phyloP scores from a whole-genome alignment of 1,284 basidiomycete genomes.

The Apiotrichum siamense region DNA sequence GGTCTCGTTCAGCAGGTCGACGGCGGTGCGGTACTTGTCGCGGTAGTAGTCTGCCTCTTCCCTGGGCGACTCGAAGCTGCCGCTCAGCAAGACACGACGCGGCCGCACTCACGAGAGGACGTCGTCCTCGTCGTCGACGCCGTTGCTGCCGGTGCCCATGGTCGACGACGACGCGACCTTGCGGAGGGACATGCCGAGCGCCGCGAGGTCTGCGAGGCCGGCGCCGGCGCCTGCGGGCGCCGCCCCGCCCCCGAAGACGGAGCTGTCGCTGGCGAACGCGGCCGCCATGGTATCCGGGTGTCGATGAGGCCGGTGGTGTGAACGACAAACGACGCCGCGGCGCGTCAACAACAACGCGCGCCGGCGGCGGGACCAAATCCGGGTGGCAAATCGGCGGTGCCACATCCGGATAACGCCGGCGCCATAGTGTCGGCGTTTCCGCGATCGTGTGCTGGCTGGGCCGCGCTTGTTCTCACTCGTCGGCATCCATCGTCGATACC shows the following conservation, averaged over 20 bases:
- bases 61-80: constrained; percentile 43
- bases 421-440: background rate
- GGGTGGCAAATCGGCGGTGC: background rate
- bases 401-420: constrained; percentile 3
- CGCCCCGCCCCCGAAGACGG: constrained; percentile 1
- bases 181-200: constrained; percentile 10
- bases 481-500: background rate
- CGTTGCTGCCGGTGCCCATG: constrained; percentile 7
- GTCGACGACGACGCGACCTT: constrained; percentile 9
- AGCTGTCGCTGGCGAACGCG: background rate
- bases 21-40: constrained; percentile 74
- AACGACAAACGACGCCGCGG: too few relatives aligned
- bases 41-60: constrained; percentile 60
- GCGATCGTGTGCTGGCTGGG: background rate
- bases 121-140: constrained; percentile 29
- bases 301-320: background rate
- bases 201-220: background rate
- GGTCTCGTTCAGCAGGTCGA: constrained; percentile 78
- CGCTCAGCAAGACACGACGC: background rate
- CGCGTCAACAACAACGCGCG: background rate
- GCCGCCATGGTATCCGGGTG: too few relatives aligned
- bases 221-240: background rate
- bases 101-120: constrained; percentile 26
- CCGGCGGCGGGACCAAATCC: background rate
- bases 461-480: background rate